phyloP scores from a whole-genome alignment of 345 rosid genomes.

The Gossypium bickii region DNA sequence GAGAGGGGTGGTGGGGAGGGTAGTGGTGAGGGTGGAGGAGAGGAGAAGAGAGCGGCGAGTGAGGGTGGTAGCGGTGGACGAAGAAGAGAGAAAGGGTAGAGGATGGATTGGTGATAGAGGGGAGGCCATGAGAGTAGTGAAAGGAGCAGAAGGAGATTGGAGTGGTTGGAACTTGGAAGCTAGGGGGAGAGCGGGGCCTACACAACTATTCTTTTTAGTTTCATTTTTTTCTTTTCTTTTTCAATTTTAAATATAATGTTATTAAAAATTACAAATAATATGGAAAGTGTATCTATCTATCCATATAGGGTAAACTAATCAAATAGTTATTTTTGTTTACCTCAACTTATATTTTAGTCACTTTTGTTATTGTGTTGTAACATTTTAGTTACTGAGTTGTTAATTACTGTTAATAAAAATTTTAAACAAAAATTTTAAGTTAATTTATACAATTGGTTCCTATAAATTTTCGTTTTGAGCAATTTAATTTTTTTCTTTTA shows the following conservation, averaged over 20 bases:
- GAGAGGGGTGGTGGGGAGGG: constrained; percentile 31
- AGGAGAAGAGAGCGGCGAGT: constrained; percentile 40
- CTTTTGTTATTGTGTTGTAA: no score
- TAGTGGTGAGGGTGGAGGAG: constrained; percentile 27
- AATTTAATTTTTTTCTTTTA: no score
- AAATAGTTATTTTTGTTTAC: no score
- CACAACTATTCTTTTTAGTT: background rate
- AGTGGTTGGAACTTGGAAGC: background rate
- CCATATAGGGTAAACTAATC: rapidly evolving
- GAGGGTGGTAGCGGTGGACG: constrained; percentile 24
- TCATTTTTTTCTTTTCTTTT: no score
- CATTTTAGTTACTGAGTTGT: rapidly evolving
- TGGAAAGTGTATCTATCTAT: no score
- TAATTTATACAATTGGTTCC: no score
- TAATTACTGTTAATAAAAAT: no score
- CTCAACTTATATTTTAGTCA: no score
- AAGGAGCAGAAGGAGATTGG: background rate
- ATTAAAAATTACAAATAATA: no score
- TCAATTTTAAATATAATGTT: no score
- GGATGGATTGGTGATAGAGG: constrained; percentile 26
- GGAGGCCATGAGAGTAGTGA: constrained; percentile 30
- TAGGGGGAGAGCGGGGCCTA: constrained; percentile 2
- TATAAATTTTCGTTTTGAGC: no score
- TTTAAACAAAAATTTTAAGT: no score
- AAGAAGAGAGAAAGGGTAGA: constrained; percentile 17